Percentiles rank a stretch among this genome's conserved stretches.
Evolutionary conservation across 352 stramenopile species (phyloP).

Genomic region (Globisporangium mamillatum): DNA sequence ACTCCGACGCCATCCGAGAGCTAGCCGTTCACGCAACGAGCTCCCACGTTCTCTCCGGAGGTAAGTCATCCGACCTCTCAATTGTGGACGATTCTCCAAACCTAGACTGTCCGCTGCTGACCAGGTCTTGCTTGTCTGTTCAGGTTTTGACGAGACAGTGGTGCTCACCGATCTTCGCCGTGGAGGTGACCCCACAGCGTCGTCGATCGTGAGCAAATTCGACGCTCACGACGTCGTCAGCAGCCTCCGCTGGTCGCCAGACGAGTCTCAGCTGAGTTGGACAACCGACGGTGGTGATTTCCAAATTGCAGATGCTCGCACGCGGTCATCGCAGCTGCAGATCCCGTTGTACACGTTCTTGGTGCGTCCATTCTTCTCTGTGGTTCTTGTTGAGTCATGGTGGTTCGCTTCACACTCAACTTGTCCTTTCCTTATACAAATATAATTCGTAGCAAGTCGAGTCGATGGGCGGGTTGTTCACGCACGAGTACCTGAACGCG

Average conservation of each 20-base stretch:
- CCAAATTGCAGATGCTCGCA: constrained; percentile 55
- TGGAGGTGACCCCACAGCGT: constrained; percentile 30
- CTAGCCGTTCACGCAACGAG: constrained; percentile 38
- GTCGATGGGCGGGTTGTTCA: constrained; percentile 56
- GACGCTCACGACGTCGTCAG: constrained; percentile 78
- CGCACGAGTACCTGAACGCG: constrained; percentile 62
- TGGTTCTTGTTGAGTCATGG: background rate
- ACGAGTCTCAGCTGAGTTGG: constrained; percentile 58
- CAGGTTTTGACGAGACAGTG: constrained; percentile 78
- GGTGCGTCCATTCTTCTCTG: constrained; percentile 16
- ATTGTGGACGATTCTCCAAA: background rate
- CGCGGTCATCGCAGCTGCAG: constrained; percentile 33
- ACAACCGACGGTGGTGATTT: constrained; percentile 80
- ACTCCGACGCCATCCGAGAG: constrained; percentile 75
- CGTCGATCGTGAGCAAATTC: constrained; percentile 52
- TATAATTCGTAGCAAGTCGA: constrained; percentile 28
- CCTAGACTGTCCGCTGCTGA: background rate
- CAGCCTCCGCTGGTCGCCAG: constrained; percentile 68
- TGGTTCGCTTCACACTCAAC: background rate
- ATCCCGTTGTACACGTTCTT: constrained; percentile 30
- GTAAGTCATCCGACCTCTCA: constrained; percentile 11
- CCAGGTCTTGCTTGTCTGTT: background rate
- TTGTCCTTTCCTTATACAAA: background rate
- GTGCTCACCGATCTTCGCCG: constrained; percentile 63
- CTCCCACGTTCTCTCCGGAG: constrained; percentile 42